Percentiles rank a stretch among this genome's conserved stretches.
phyloP scores from a whole-genome alignment of 1,139 yeast species.

The Pichia kudriavzevii region DNA sequence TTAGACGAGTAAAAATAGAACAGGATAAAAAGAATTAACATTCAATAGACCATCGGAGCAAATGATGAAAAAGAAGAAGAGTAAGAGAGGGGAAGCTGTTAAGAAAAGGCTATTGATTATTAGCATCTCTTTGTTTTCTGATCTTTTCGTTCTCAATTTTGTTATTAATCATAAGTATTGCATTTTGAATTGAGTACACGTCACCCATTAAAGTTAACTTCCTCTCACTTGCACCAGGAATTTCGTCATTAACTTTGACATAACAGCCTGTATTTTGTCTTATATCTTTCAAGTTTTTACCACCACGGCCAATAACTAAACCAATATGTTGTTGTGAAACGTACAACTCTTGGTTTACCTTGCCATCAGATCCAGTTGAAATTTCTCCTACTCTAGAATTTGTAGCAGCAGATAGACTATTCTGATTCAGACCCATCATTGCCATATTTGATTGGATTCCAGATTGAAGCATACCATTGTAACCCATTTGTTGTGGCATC shows the following conservation, averaged over 20 bases:
- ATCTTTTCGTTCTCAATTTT: conserved; percentile 61
- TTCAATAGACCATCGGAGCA: conserved; percentile 1
- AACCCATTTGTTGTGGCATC: conserved; percentile 7
- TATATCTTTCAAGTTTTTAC: conserved; percentile 73
- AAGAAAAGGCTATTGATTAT: conserved; percentile 1
- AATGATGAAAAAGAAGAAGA: conserved; percentile 1
- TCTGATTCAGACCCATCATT: conserved; percentile 4
- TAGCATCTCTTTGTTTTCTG: conserved; percentile 23
- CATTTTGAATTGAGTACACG: conserved; percentile 63
- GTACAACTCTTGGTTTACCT: conserved; percentile 57
- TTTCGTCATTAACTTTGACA: conserved; percentile 64
- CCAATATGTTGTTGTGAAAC: conserved; percentile 80
- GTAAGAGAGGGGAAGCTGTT: conserved; percentile 1
- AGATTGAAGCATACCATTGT: conserved; percentile 1
- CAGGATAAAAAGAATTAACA: not conserved
- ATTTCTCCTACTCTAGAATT: conserved; percentile 16
- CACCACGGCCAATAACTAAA: conserved; percentile 80
- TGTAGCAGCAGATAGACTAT: conserved; percentile 7
- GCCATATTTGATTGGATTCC: conserved; percentile 1
- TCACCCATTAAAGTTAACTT: conserved; percentile 67
- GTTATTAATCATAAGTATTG: conserved; percentile 70
- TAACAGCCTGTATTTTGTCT: conserved; percentile 71
- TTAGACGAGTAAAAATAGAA: not conserved
- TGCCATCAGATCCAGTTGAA: conserved; percentile 32
- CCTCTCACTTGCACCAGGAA: conserved; percentile 49